Evolutionary conservation across 345 rosid genomes (phyloP).

Genomic region (Eucalyptus caleyi): DNA sequence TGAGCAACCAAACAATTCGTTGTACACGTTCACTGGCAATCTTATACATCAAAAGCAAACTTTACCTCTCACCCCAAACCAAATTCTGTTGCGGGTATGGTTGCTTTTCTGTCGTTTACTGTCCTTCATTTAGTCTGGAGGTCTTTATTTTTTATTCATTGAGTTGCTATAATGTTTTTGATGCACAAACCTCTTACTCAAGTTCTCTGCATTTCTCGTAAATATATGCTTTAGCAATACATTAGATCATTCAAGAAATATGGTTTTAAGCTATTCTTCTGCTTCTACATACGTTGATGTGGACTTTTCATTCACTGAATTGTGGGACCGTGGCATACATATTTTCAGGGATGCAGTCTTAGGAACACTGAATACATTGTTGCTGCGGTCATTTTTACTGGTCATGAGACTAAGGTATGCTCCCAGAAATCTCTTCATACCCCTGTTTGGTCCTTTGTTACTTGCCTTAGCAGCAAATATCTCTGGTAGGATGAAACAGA

Average conservation of each 20-base stretch:
- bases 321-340: neutral
- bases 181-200: neutral
- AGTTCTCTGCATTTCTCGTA: neutral
- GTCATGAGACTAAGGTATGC: conserved; percentile 96
- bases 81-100: conserved; percentile 80
- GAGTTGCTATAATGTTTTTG: neutral
- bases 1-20: conserved; percentile 96
- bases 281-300: neutral
- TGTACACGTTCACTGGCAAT: conserved; percentile 98
- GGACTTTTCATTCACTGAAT: neutral
- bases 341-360: conserved; percentile 94
- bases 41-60: conserved; percentile 83
- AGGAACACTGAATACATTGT: conserved; percentile 90
- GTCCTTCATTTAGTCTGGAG: neutral
- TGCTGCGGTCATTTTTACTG: conserved; percentile 87
- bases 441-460: neutral
- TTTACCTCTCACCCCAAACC: conserved; percentile 88
- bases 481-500: neutral
- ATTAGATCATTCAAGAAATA: neutral
- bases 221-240: neutral
- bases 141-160: neutral
- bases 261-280: neutral
- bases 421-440: neutral
- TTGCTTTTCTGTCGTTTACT: neutral
- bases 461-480: neutral